Evolutionary conservation across 768 basidiomycete species (phyloP), one percentile per base, ranked within the genome.

Genomic region (Leucogyrophana mollusca): DNA sequence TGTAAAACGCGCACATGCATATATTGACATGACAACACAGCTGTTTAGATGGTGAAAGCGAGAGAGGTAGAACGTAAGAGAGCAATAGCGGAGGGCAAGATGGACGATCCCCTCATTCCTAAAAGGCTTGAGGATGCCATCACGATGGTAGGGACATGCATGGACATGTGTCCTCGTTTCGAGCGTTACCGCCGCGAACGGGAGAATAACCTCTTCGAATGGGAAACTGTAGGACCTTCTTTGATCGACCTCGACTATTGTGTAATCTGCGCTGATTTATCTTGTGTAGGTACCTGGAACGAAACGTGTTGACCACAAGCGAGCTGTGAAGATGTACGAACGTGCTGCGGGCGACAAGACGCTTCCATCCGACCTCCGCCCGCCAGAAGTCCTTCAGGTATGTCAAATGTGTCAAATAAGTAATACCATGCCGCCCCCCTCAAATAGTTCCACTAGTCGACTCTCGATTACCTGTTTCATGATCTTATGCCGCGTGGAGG

Each of bases 321-420:
- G 85, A 41, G 94, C 94, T 0, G 95, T 98, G 36, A 96, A 97
- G 61, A 87, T 87, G 61, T 99, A 94, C 64, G 91, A 95, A 62
- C 87, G 95, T 16, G 93, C 92, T 3, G 90, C 92, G 11, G 94
- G 94, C 20, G 91, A 95, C 72, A 89, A 94, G 67, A 83, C 83
- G 0, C 58, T 96, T 0, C 94, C 95, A 2, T 93, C 91, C 1
- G 95, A 99, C 63, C 72, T 99, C 39, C 82, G 95, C 14, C 93
- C 94, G 7, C 93, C 94, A 0, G 68, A 66, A 16, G 79, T 96
- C 21, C 82, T 98, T 45, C 85, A 86, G 71, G 89, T 87, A 40
- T 53, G 60, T 48, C 25, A 22, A n/a, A n/a, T n/a, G n/a, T n/a
- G n/a, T n/a, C n/a, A n/a, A n/a, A 32, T 48, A 47, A 34, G 13